These are phyloP conservation scores for Metarhizium sp. DNA, from an alignment of 2,329 filamentous ascomycete genomes.

Conservation along the genomic window DNA sequence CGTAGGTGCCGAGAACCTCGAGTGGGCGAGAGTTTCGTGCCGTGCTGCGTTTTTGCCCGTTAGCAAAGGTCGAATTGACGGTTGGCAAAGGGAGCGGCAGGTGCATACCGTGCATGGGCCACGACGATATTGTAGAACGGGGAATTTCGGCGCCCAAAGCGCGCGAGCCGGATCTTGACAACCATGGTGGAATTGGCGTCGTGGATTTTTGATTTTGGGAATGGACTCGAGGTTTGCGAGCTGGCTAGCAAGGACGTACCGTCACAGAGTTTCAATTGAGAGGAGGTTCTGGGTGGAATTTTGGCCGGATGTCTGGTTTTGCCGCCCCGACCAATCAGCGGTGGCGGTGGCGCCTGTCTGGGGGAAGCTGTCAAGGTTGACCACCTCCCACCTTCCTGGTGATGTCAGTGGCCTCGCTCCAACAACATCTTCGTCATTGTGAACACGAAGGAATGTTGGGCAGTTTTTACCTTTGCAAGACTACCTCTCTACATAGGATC, in stretches of 20 bases:
- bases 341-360: neutral
- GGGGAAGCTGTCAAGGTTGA: neutral
- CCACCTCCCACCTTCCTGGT: neutral
- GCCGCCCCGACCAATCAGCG: slow-evolving; percentile 20
- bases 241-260: too few species aligned
- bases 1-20: slow-evolving; percentile 81
- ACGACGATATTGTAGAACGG: slow-evolving; percentile 98
- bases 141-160: slow-evolving; percentile 80
- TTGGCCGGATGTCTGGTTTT: slow-evolving; percentile 24
- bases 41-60: slow-evolving; percentile 43
- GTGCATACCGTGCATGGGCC: slow-evolving; percentile 70
- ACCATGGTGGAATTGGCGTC: slow-evolving; percentile 56
- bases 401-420: slow-evolving; percentile 5
- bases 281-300: slow-evolving; percentile 2
- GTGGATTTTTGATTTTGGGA: neutral
- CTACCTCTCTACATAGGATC: neutral
- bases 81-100: neutral
- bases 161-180: slow-evolving; percentile 83
- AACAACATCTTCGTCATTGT: neutral
- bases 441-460: neutral
- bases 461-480: neutral
- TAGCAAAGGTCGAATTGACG: neutral
- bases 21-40: slow-evolving; percentile 82
- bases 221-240: neutral
- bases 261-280: neutral